phyloP scores from a whole-genome alignment of 208 protist species.

The Acanthamoeba culbertsoni region DNA sequence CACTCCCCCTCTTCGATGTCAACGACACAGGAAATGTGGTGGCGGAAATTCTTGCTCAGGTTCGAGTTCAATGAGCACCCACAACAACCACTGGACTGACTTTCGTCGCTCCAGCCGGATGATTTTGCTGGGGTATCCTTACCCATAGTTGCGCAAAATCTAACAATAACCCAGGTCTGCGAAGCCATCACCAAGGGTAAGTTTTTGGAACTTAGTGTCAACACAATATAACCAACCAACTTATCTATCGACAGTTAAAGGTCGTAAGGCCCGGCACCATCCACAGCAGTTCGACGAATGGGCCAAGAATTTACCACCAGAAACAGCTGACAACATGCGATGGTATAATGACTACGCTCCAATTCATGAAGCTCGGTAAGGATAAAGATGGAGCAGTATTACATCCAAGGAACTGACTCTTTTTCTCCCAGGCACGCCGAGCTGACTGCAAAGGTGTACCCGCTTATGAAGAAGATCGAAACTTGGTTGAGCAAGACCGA shows the following conservation, averaged over 20 bases:
- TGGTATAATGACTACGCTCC: background rate
- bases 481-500: background rate
- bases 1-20: background rate
- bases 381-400: too few relatives aligned
- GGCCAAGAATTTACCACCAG: background rate
- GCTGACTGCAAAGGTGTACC: background rate
- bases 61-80: background rate
- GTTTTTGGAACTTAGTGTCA: too few relatives aligned
- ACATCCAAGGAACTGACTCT: too few relatives aligned
- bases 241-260: background rate
- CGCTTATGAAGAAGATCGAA: background rate
- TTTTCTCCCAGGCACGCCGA: background rate
- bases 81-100: background rate
- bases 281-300: background rate
- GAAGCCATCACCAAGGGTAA: background rate
- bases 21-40: background rate
- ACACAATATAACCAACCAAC: background rate
- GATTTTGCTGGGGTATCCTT: background rate
- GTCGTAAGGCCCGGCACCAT: background rate
- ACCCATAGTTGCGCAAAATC: background rate
- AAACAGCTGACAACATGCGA: conserved; percentile 1
- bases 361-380: background rate
- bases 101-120: background rate
- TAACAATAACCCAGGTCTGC: background rate
- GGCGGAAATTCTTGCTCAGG: background rate